Evolutionary conservation across 1,284 basidiomycete species (phyloP).

Genomic region (Cryptococcus sp.): DNA sequence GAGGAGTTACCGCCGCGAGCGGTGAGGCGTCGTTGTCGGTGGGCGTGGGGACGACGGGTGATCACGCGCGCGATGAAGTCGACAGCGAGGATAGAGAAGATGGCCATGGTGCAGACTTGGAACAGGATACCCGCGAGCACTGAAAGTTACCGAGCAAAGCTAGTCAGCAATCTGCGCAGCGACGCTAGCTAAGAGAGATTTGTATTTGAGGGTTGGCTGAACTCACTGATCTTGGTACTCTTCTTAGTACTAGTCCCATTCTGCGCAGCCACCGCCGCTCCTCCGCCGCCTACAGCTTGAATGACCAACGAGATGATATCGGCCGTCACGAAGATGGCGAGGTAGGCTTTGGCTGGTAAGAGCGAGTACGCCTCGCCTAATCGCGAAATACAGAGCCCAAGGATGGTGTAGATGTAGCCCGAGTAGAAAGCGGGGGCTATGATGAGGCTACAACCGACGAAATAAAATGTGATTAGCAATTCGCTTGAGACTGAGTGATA

Average conservation of each 20-base stretch:
- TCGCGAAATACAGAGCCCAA: slow-evolving; percentile 42
- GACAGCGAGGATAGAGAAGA: slow-evolving; percentile 33
- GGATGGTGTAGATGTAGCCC: slow-evolving; percentile 41
- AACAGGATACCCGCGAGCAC: slow-evolving; percentile 47
- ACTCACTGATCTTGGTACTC: slow-evolving; percentile 31
- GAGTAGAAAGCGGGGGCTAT: slow-evolving; percentile 46
- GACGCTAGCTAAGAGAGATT: background rate
- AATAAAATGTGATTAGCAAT: background rate
- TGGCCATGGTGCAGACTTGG: slow-evolving; percentile 38
- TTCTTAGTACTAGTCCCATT: slow-evolving; percentile 20
- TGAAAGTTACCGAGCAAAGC: background rate
- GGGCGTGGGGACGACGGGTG: background rate
- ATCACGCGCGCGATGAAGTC: slow-evolving; percentile 33
- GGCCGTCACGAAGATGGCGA: slow-evolving; percentile 45
- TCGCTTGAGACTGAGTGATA: no score
- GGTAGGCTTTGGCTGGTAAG: slow-evolving; percentile 38
- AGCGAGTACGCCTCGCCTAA: slow-evolving; percentile 43
- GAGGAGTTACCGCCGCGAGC: background rate
- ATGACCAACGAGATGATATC: slow-evolving; percentile 49
- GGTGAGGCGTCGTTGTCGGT: background rate
- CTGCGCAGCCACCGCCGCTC: slow-evolving; percentile 31
- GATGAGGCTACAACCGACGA: slow-evolving; percentile 26
- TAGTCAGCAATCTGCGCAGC: background rate
- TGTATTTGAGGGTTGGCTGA: background rate
- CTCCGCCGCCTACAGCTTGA: slow-evolving; percentile 51